Conservation (phyloP, 2,329 filamentous ascomycete genomes). For the Alternaria burnsii region DNA sequence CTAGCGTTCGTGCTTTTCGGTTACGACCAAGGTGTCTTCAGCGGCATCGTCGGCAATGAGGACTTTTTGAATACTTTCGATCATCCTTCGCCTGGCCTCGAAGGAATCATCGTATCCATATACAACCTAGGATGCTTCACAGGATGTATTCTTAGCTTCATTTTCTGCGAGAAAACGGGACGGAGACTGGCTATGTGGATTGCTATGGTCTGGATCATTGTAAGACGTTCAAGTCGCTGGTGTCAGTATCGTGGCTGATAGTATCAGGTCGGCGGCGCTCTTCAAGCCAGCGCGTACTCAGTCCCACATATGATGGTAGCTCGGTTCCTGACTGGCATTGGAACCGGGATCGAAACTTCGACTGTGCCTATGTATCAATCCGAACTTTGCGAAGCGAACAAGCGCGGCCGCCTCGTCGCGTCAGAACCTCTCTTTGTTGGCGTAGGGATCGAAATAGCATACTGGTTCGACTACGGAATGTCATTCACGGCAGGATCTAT, state of each 20-base stretch:
- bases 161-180: constrained; percentile 50
- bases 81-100: constrained; percentile 49
- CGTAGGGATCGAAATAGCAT: constrained; percentile 57
- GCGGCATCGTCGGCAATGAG: constrained; percentile 53
- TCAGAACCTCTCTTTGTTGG: constrained; percentile 62
- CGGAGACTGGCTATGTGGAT: constrained; percentile 53
- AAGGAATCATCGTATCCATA: constrained; percentile 56
- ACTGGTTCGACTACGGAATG: constrained; percentile 54
- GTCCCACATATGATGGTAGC: constrained; percentile 60
- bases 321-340: constrained; percentile 61
- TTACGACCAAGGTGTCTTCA: constrained; percentile 51
- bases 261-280: constrained; percentile 45
- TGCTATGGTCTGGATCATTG: constrained; percentile 54
- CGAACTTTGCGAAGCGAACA: constrained; percentile 62
- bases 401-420: constrained; percentile 67
- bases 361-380: constrained; percentile 64
- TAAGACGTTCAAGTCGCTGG: constrained; percentile 8
- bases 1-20: constrained; percentile 46
- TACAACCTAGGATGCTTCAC: constrained; percentile 53
- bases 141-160: constrained; percentile 51
- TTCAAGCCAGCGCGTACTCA: constrained; percentile 48
- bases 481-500: constrained; percentile 53
- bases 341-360: constrained; percentile 63
- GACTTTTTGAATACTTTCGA: constrained; percentile 53
- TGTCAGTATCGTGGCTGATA: background rate